Conservation (phyloP, 345 rosid genomes). For the Cardamine resedifolia region DNA sequence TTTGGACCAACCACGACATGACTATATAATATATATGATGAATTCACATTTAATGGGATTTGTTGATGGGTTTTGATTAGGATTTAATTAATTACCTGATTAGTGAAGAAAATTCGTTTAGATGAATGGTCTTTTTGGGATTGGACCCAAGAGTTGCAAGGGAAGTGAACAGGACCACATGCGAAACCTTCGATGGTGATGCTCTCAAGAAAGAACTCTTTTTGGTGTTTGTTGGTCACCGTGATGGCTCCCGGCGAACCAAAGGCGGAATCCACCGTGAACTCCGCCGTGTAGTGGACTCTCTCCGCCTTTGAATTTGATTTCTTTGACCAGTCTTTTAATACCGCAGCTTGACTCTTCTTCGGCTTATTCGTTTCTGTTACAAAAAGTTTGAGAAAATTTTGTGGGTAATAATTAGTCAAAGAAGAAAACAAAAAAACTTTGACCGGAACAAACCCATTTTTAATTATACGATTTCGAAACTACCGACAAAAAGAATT, state of each 20-base stretch:
- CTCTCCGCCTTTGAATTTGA: slow-evolving; percentile 68
- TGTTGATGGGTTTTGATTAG: background rate
- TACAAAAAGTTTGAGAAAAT: slow-evolving; percentile 4
- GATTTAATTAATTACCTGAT: slow-evolving; percentile 51
- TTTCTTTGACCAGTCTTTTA: slow-evolving; percentile 88
- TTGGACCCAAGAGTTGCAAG: slow-evolving; percentile 97
- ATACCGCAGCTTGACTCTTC: slow-evolving; percentile 72
- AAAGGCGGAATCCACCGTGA: slow-evolving; percentile 65
- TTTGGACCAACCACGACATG: slow-evolving; percentile 29
- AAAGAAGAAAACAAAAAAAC: background rate
- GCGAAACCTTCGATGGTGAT: slow-evolving; percentile 90
- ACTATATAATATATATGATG: background rate
- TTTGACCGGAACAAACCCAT: slow-evolving; percentile 13
- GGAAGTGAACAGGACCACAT: slow-evolving; percentile 81
- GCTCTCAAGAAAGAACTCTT: slow-evolving; percentile 83
- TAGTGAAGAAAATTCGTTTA: slow-evolving; percentile 77
- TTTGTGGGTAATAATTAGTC: background rate
- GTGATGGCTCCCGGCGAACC: slow-evolving; percentile 90
- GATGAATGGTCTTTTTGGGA: slow-evolving; percentile 61
- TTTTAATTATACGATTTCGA: background rate
- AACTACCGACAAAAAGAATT: background rate
- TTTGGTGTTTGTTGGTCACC: slow-evolving; percentile 81
- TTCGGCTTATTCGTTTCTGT: slow-evolving; percentile 74
- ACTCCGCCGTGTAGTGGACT: slow-evolving; percentile 87
- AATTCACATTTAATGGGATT: background rate